phyloP scores from a whole-genome alignment of 495 filamentous ascomycete genomes.

The Acidomyces sp. region DNA sequence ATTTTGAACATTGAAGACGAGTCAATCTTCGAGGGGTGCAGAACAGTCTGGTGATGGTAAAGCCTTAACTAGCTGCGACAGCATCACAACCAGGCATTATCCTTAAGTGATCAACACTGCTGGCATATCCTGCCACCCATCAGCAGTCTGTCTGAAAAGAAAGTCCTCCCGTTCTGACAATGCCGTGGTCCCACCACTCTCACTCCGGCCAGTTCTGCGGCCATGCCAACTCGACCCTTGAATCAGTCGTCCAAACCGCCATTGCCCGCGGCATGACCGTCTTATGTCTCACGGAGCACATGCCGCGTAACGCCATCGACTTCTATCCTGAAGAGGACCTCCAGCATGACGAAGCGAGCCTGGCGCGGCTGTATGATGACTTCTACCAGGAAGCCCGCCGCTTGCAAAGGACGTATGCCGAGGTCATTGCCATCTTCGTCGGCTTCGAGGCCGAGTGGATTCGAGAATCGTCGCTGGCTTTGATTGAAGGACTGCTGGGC shows the following conservation, averaged over 20 bases:
- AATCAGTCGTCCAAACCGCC: conserved; percentile 68
- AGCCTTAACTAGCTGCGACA: too few relatives aligned
- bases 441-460: conserved; percentile 93
- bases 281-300: conserved; percentile 92
- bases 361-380: conserved; percentile 46
- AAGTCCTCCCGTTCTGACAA: conserved; percentile 31
- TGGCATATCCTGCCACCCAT: too few relatives aligned
- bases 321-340: conserved; percentile 74
- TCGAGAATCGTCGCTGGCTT: conserved; percentile 44
- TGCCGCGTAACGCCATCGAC: conserved; percentile 67
- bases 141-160: too few relatives aligned
- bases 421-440: conserved; percentile 66
- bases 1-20: too few relatives aligned
- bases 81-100: too few relatives aligned
- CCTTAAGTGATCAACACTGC: too few relatives aligned
- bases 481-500: conserved; percentile 46
- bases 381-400: conserved; percentile 59
- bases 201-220: conserved; percentile 97
- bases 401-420: conserved; percentile 56
- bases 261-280: conserved; percentile 64
- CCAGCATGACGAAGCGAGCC: conserved; percentile 33
- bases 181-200: conserved; percentile 98
- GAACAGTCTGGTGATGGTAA: too few relatives aligned
- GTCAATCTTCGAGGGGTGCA: too few relatives aligned
- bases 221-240: conserved; percentile 72